A percentile compares a stretch with the other conserved stretches of the same genome.
Conservation (phyloP, 768 basidiomycete genomes). For the Favolaschia claudopus region DNA sequence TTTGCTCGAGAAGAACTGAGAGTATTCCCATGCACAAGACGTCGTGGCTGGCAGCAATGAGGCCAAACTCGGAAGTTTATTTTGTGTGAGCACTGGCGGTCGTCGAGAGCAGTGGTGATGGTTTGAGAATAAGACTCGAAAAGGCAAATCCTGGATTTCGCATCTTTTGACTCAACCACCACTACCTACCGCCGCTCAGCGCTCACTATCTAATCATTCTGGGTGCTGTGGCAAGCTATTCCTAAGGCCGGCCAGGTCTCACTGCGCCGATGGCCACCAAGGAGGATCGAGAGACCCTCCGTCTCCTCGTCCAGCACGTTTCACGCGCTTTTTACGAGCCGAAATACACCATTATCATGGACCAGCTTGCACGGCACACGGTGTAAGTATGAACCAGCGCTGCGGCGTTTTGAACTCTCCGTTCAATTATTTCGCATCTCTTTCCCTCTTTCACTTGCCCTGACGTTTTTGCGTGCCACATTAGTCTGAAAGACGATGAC, state of each 20-base stretch:
- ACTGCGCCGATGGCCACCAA: slow-evolving; percentile 64
- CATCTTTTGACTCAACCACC: slow-evolving; percentile 1
- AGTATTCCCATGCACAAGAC: too few species aligned
- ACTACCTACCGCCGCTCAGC: too few species aligned
- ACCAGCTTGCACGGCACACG: slow-evolving; percentile 90
- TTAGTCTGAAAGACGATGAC: slow-evolving; percentile 92
- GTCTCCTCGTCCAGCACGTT: slow-evolving; percentile 91
- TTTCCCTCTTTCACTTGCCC: slow-evolving; percentile 33
- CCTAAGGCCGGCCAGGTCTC: slow-evolving; percentile 17
- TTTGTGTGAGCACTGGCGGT: too few species aligned
- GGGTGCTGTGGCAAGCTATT: slow-evolving; percentile 9
- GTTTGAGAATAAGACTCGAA: too few species aligned
- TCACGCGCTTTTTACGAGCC: slow-evolving; percentile 95
- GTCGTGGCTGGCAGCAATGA: too few species aligned
- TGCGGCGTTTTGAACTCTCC: slow-evolving; percentile 19
- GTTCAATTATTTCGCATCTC: slow-evolving; percentile 22
- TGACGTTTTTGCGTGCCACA: slow-evolving; percentile 36
- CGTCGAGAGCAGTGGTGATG: too few species aligned
- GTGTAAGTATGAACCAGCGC: slow-evolving; percentile 76
- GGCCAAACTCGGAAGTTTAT: too few species aligned
- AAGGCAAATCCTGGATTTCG: neutral
- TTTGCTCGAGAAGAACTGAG: too few species aligned
- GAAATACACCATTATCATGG: slow-evolving; percentile 89
- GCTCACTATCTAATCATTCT: slow-evolving; percentile 2
- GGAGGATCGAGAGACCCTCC: slow-evolving; percentile 83